Base-by-base conservation (phyloP, 2,329 filamentous ascomycete genomes). In the Remersonia thermophila region DNA sequence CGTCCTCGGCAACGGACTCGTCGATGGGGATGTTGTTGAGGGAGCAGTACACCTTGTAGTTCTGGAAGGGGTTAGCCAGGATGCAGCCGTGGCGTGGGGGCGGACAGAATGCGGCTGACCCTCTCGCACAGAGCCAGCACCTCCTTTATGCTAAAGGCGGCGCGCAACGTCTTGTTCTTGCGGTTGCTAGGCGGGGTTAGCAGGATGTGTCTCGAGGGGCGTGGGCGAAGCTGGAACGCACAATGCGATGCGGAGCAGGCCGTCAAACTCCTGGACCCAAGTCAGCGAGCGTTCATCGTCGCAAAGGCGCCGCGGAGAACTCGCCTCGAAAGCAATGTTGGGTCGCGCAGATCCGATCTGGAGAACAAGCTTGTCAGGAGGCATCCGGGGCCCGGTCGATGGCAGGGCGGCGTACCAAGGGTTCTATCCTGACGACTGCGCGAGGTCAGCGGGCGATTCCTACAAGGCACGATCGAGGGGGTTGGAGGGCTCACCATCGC, bases 41-140 rank as follows among this genome's bases (percentile, higher is more conserved):
- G 27, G 86, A 82, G 56, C 87, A 94, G 71, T 78, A 96, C 2
- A 86, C 81, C 44, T 83, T 70, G 61, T 93, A 96, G 58, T 96
- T 96, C 46, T 73, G 36, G 3, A 7, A 7, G 48, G 11, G 8
- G 27, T 45, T 10, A 38, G 36, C 38, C 13, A 2, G 27, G 10
- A 7, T 14, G 3, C 27, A 13, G 8, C 9, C 5, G 20, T 23
- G 20, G 9, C 11, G 3, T 5, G 13, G 31, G 1, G 12, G 15
- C n/a, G 10, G 20, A 6, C 8, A 3, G 11, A 27, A 12, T n/a
- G 27, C 7, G 14, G 8, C 45, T 34, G 10, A 45, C 47, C 32
- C 42, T 67, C 60, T 93, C 85, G 14, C 94, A 64, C 68, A 95
- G 78, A 38, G 74, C 71, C 54, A 94, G 69, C 2, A 94, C 80